Conservation (phyloP, 345 rosid species). For the Pelargonium nanum region DNA sequence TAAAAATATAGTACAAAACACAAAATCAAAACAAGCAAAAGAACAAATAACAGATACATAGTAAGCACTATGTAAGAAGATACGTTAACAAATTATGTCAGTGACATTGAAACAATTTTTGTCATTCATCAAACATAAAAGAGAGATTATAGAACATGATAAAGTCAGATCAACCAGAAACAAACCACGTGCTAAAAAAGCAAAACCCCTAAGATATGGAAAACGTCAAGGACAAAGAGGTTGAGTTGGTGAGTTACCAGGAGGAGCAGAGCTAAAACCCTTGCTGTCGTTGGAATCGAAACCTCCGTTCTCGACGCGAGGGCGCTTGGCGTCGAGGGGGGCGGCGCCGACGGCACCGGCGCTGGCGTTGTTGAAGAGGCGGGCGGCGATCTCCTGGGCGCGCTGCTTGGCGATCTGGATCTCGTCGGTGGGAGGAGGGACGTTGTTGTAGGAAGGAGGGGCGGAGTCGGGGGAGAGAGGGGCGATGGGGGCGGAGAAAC, state of each 20-base stretch:
- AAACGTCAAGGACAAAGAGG: background rate
- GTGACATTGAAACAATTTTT: no score
- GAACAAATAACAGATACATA: background rate
- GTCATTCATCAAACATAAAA: no score
- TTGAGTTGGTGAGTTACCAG: slow-evolving; percentile 15
- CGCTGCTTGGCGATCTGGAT: slow-evolving; percentile 83
- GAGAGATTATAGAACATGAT: no score
- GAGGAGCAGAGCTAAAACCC: slow-evolving; percentile 44
- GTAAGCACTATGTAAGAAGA: background rate
- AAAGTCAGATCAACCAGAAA: background rate
- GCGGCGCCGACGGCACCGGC: slow-evolving; percentile 22
- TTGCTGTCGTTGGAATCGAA: slow-evolving; percentile 40
- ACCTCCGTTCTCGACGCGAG: slow-evolving; percentile 62
- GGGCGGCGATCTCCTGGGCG: slow-evolving; percentile 92
- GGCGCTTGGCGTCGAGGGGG: slow-evolving; percentile 55
- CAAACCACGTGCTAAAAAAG: no score
- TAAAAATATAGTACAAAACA: background rate
- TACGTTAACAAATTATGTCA: background rate
- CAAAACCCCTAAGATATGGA: no score
- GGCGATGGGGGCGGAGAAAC: slow-evolving; percentile 64
- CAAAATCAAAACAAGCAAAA: background rate
- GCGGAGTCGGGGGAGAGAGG: slow-evolving; percentile 39
- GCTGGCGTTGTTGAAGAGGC: slow-evolving; percentile 32
- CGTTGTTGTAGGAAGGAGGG: slow-evolving; percentile 59
- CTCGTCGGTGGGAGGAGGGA: slow-evolving; percentile 66